Base-by-base conservation (phyloP, 345 rosid genomes). In the Passiflora organensis region DNA sequence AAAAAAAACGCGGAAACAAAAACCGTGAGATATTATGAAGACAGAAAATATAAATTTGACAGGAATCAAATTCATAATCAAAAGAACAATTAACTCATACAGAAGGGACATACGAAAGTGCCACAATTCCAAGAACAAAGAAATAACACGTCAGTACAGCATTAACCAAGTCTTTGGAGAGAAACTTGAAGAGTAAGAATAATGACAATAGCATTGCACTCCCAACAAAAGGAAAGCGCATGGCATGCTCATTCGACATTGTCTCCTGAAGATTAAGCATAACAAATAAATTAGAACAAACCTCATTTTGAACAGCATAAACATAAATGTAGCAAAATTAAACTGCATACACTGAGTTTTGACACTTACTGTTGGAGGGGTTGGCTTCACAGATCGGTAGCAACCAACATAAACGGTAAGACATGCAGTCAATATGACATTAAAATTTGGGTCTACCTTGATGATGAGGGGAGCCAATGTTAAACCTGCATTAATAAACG, bases 201-300 rank as follows among this genome's bases (percentile, higher is more conserved):
- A 93, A 78, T 6, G 99, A 93, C 43, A 93, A 63, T 71, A 93
- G 75, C 97, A 93, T 80, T 18, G 99, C 97, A 76, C 99, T 93
- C 66, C 99, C 99, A 54, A 93, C 88, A 63, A 93, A 82, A 1
- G 99, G 99, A 69, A 93, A 89, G 64, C 97, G 97, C 99, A 93
- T 93, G 5, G 99, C 99, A 70, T 93, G 99, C 50, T 93, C 95
- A 39, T 80, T 86, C 10, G 97, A 93, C 99, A 93, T 86, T 0
- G 96, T 86, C 75, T 93, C 97, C 99, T 93, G 87, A 71, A 58
- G 50, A 58, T 20, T 51, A n/a, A 66, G 57, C 21, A 49, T 0
- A 43, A 14, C 2, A 60, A 53, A 15, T 58, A 18, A 46, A 63
- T 6, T 37, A 41, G 43, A 62, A 48, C 39, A 11, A 12, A 20